Base-by-base conservation (phyloP, 441 rosid species). In the Metrosideros polymorpha region DNA sequence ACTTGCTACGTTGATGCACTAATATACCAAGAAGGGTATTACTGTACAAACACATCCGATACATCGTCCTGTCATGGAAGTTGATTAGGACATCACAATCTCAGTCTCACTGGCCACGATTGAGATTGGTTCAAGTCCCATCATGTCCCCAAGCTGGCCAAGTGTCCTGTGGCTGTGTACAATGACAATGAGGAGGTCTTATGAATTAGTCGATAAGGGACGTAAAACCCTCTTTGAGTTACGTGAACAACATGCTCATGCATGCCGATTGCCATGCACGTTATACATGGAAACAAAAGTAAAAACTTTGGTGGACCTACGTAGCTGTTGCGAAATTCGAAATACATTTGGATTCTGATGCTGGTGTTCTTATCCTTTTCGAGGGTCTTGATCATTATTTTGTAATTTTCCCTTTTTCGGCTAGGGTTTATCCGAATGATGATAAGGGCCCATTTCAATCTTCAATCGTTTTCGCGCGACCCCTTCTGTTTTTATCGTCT, bases 21-120 rank as follows among this genome's bases (percentile, higher is more conserved):
- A 2, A 63, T 32, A 18, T 18, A 63, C 0, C 3, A 9, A 8
- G 2, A 30, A 2, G 25, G 25, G 7, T 19, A 17, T 61, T 1
- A 1, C 4, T 0, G 0, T 7, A 59, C 2, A 29, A 59, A 8
- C 12, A 29, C 1, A 0, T 59, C 8, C 3, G 0, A 15, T 29
- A 0, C 15, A 59, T 15, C 0, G 6, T n/a, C n/a, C n/a, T n/a
- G n/a, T 35, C 75, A 7, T 24, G 9, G 3, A 9, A 18, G 24
- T 3, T 17, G 75, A 61, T 30, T 30, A 30, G 35, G 42, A 61
- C 42, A 17, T 30, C 24, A 17, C 17, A 30, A 0, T 61, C 24
- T 30, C 1, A 7, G 6, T 2, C 39, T 61, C 10, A 7, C 4
- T 24, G 8, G 27, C 6, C 61, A 5, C 12, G 29, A 27, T 27